Base-by-base conservation (phyloP, 2,329 filamentous ascomycete genomes). In the Aspergillus sp. region DNA sequence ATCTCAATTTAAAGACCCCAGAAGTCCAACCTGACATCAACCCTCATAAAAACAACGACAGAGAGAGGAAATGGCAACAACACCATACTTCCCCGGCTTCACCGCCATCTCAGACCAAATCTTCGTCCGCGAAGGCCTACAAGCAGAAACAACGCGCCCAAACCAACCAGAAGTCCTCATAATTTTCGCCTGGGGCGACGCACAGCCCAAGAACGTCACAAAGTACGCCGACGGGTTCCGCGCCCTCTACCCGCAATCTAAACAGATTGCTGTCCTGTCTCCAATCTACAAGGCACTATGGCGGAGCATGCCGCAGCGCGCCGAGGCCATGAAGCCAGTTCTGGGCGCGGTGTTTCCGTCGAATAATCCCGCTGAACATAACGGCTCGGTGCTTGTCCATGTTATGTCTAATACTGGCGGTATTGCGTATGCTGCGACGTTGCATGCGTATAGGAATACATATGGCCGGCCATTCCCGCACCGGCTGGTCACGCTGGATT, bases 381-480 rank as follows among this genome's bases (percentile, higher is more conserved):
- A 15, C 2, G 27, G 27, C 1, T 40, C 33, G 3, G 33, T 57
- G 14, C 21, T 57, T 15, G 12, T 47, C 0, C 55, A 57, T 7
- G 48, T 52, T 41, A 57, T 57, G 55, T 57, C 55, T 1, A 52
- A 52, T n/a, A 57, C 55, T 3, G 55, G 55, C 1, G 55, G 47
- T 1, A 57, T 57, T 11, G 35, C 31, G 5, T 57, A 57, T 19
- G 55, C 55, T 1, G 55, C 41, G 11, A 19, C 48, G 0, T 41
- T 57, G 15, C 41, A 57, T 41, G 48, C 55, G 1, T 57, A 57
- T 21, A 21, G n/a, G 14, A 37, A 46, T 6, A 11, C 9, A 6
- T 57, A 52, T 8, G 41, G 35, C 12, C 35, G 25, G 3, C 48
- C 55, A 12, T 39, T 57, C 5, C 55, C 55, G 4, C 55, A 57